A percentile compares a stretch with the other conserved stretches of the same genome.
These are phyloP conservation scores for Stephania japonica DNA, from an alignment of 164 flowering plant genomes.

Conservation along the genomic window DNA sequence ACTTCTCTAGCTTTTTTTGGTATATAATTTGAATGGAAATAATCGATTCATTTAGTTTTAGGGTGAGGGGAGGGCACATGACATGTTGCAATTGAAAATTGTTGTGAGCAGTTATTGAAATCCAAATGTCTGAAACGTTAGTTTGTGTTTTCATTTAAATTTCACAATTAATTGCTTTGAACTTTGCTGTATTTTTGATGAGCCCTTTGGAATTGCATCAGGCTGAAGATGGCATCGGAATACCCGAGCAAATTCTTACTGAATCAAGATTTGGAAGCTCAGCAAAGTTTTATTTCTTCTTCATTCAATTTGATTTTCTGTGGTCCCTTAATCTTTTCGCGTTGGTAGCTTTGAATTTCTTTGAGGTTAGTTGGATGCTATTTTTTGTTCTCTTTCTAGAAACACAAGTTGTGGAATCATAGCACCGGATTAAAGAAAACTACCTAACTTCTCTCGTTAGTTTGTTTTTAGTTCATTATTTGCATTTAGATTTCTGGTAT, in stretches of 20 bases:
- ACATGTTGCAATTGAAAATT: neutral
- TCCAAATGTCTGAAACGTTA: neutral
- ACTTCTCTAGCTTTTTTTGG: no score
- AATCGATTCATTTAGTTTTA: neutral
- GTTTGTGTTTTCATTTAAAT: neutral
- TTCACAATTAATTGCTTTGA: neutral
- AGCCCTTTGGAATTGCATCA: conserved; percentile 22
- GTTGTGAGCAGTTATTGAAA: neutral
- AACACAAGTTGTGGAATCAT: neutral
- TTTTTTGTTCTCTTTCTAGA: neutral
- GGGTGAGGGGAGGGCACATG: neutral
- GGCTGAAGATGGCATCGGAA: conserved; percentile 98
- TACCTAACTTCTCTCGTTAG: neutral
- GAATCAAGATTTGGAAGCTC: conserved; percentile 51
- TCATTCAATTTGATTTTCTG: conserved; percentile 48
- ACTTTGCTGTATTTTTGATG: neutral
- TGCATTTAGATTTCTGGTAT: neutral
- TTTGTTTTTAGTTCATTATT: neutral
- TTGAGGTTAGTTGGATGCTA: conserved; percentile 46
- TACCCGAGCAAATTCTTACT: conserved; percentile 79
- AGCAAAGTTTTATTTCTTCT: conserved; percentile 66
- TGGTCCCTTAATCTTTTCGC: conserved; percentile 85
- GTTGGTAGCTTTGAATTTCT: conserved; percentile 59
- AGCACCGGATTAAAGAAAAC: neutral
- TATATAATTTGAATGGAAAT: no score